These are phyloP conservation scores for Zygotorulaspora sp. DNA, from an alignment of 805 yeast genomes.

Conservation along the genomic window DNA sequence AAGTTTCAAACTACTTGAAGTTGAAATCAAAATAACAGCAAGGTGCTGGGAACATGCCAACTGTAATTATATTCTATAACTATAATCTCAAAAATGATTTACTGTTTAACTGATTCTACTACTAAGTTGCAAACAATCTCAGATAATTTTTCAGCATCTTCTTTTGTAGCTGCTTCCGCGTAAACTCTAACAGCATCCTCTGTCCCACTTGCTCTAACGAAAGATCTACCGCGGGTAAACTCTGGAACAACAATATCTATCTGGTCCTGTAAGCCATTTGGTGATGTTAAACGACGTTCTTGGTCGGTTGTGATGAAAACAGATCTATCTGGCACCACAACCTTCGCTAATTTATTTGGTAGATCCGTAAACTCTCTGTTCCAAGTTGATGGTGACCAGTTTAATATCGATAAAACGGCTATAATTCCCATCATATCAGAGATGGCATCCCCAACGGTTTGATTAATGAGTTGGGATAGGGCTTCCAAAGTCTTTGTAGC, in stretches of 20 bases:
- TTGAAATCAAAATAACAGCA: slow-evolving; percentile 12
- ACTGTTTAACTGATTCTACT: slow-evolving; percentile 3
- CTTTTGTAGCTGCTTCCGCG: slow-evolving; percentile 69
- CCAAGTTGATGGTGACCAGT: slow-evolving; percentile 68
- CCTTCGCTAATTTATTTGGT: slow-evolving; percentile 81
- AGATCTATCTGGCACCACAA: slow-evolving; percentile 74
- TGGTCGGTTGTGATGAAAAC: slow-evolving; percentile 83
- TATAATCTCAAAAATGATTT: not conserved
- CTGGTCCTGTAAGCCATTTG: slow-evolving; percentile 67
- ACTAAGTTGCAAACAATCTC: slow-evolving; percentile 39
- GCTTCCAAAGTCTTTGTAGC: slow-evolving; percentile 48
- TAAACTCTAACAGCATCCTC: slow-evolving; percentile 96
- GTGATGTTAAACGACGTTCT: slow-evolving; percentile 74
- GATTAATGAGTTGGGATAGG: slow-evolving; percentile 75
- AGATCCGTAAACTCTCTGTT: slow-evolving; percentile 70
- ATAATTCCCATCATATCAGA: slow-evolving; percentile 83
- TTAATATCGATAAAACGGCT: slow-evolving; percentile 52
- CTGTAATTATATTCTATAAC: no score
- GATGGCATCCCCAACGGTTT: slow-evolving; percentile 97
- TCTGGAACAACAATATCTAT: slow-evolving; percentile 63
- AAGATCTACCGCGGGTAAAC: slow-evolving; percentile 66
- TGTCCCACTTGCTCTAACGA: slow-evolving; percentile 96
- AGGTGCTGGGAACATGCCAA: no score
- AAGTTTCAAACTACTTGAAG: no score
- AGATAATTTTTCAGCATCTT: slow-evolving; percentile 46